phyloP scores from a whole-genome alignment of 2,329 filamentous ascomycete species.

The Diaporthe sp. region DNA sequence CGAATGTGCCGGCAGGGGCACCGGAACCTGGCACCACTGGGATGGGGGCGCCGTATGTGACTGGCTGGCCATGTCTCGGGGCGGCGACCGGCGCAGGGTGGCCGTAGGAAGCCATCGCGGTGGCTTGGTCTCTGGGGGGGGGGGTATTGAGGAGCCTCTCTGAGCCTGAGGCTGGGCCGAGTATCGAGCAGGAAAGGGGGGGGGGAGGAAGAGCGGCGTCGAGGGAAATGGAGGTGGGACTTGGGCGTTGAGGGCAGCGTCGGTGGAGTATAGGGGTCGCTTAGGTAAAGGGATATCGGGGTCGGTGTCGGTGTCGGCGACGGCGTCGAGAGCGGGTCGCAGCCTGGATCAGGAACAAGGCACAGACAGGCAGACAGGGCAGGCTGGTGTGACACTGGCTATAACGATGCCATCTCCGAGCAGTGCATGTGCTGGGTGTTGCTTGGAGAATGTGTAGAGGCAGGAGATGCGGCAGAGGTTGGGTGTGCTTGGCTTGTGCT shows the following conservation, averaged over 20 bases:
- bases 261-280: conserved; percentile 36
- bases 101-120: conserved; percentile 54
- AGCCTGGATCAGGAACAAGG: conserved; percentile 22
- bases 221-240: conserved; percentile 28
- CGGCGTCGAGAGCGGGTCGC: conserved; percentile 29
- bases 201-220: conserved; percentile 15
- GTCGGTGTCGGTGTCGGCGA: conserved; percentile 29
- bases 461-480: neutral
- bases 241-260: conserved; percentile 10
- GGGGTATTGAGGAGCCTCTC: conserved; percentile 23
- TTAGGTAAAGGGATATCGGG: conserved; percentile 32
- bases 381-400: conserved; percentile 14
- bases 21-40: conserved; percentile 49
- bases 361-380: conserved; percentile 2
- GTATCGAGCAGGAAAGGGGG: conserved; percentile 24
- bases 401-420: conserved; percentile 31
- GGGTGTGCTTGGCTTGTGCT: conserved; percentile 13
- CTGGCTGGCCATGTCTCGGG: conserved; percentile 54
- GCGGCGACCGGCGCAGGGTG: conserved; percentile 48
- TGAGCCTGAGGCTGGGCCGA: conserved; percentile 30
- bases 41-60: conserved; percentile 54
- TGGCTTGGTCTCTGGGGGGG: conserved; percentile 24
- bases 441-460: neutral
- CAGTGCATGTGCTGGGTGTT: conserved; percentile 15
- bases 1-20: conserved; percentile 85